Evolutionary conservation across 768 basidiomycete species (phyloP).

Genomic region (Kwoniella bestiolae): DNA sequence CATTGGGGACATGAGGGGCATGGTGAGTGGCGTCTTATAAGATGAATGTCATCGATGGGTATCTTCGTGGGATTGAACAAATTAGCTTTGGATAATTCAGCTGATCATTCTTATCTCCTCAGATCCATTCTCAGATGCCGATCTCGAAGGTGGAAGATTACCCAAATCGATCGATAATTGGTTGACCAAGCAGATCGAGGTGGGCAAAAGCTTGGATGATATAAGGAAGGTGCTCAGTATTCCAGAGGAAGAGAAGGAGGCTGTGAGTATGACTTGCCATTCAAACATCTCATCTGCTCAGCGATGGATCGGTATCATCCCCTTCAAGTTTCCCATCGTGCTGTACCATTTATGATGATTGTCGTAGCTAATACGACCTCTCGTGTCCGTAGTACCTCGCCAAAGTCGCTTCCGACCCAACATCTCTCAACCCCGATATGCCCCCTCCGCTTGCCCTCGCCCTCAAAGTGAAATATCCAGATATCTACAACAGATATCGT

Average conservation of each 20-base stretch:
- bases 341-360: neutral
- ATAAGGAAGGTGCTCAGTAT: slow-evolving; percentile 41
- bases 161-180: slow-evolving; percentile 47
- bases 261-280: slow-evolving; percentile 20
- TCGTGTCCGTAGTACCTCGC: slow-evolving; percentile 19
- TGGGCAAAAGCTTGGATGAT: slow-evolving; percentile 37
- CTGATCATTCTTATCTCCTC: no score
- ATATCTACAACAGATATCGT: slow-evolving; percentile 52
- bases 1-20: slow-evolving; percentile 53
- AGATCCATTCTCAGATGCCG: slow-evolving; percentile 46
- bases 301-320: no score
- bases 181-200: slow-evolving; percentile 42
- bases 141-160: slow-evolving; percentile 35
- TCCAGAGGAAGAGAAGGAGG: slow-evolving; percentile 43
- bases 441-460: slow-evolving; percentile 42
- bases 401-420: slow-evolving; percentile 29
- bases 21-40: no score
- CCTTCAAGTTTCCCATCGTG: no score
- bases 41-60: no score
- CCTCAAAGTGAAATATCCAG: slow-evolving; percentile 49
- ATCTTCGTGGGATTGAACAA: no score
- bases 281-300: no score
- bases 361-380: neutral
- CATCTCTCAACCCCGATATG: slow-evolving; percentile 24
- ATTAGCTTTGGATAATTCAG: no score